These are phyloP conservation scores for Diphasiastrum complanatum DNA, from an alignment of 83 land plant genomes.

Conservation along the genomic window DNA sequence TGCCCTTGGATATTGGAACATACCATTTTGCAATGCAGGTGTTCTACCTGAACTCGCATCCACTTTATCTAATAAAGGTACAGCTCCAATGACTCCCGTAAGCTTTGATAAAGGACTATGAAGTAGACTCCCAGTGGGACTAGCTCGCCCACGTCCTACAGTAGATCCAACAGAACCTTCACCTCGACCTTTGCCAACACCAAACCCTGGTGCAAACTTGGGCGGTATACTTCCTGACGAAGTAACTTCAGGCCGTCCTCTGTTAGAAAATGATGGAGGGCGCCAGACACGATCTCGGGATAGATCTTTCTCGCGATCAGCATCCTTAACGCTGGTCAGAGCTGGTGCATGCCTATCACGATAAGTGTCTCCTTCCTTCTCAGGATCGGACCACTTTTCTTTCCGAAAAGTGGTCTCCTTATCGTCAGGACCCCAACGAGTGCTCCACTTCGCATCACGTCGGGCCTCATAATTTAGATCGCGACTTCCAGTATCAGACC, in stretches of 20 bases:
- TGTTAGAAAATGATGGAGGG: slow-evolving; percentile 43
- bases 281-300: slow-evolving; percentile 53
- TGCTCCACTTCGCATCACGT: slow-evolving; percentile 80
- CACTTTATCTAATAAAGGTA: slow-evolving; percentile 36
- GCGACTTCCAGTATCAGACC: slow-evolving; percentile 46
- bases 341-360: slow-evolving; percentile 47
- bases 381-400: slow-evolving; percentile 54
- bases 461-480: slow-evolving; percentile 52
- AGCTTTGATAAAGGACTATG: slow-evolving; percentile 26
- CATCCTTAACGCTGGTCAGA: slow-evolving; percentile 27
- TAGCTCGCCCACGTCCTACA: slow-evolving; percentile 56
- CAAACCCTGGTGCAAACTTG: slow-evolving; percentile 52
- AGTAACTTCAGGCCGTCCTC: slow-evolving; percentile 62
- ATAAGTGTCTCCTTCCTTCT: slow-evolving; percentile 42
- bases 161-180: slow-evolving; percentile 45
- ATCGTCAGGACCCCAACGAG: slow-evolving; percentile 78
- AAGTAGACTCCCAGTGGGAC: slow-evolving; percentile 22
- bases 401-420: slow-evolving; percentile 46
- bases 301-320: slow-evolving; percentile 51
- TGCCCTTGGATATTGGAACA: slow-evolving; percentile 57
- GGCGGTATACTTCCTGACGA: slow-evolving; percentile 40
- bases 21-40: slow-evolving; percentile 20
- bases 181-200: slow-evolving; percentile 50
- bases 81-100: slow-evolving; percentile 24
- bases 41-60: slow-evolving; percentile 19